These are phyloP conservation scores for Murraya paniculata DNA, from an alignment of 345 rosid genomes.

Conservation along the genomic window DNA sequence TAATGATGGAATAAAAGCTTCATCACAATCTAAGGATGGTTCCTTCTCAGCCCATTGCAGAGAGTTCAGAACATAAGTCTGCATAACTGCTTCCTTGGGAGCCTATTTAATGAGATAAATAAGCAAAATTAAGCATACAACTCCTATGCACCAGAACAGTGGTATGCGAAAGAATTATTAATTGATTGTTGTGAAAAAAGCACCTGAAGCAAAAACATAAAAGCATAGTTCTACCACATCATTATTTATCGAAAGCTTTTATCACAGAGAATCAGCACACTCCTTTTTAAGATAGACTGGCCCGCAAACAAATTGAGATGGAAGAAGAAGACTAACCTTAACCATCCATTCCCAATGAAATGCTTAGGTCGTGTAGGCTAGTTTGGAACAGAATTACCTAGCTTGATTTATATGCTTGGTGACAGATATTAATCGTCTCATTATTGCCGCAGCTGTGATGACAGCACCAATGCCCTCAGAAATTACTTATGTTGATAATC, in stretches of 20 bases:
- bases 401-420: background rate
- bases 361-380: background rate
- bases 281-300: background rate
- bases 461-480: background rate
- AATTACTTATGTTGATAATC: background rate
- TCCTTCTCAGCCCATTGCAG: constrained; percentile 63
- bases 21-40: constrained; percentile 43
- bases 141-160: constrained; percentile 9
- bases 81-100: constrained; percentile 55
- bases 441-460: background rate
- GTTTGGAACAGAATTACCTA: background rate
- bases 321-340: background rate
- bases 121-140: constrained; percentile 23
- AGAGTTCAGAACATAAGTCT: constrained; percentile 58
- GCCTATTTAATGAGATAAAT: constrained; percentile 35
- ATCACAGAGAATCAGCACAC: background rate
- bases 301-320: background rate
- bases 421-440: background rate
- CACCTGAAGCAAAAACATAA: background rate
- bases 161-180: background rate
- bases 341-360: background rate
- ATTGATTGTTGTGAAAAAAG: background rate
- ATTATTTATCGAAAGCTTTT: background rate
- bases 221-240: background rate
- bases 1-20: constrained; percentile 53